Evolutionary conservation across 768 basidiomycete genomes (phyloP).

Genomic region (Crepidotus variabilis): DNA sequence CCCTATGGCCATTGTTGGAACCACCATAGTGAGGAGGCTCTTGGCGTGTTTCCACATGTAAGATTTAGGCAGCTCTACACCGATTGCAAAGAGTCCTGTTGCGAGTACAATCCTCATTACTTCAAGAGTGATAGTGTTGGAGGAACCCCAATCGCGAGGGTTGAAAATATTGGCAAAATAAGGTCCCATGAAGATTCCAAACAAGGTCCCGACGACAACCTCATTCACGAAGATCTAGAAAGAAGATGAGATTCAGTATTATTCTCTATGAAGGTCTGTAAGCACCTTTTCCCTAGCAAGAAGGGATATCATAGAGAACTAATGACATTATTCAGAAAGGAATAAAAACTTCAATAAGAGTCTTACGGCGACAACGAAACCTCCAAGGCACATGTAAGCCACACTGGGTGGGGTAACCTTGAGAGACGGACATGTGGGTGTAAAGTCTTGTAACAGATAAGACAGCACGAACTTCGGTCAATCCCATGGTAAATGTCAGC

Average conservation of each 20-base stretch:
- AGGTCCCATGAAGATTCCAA: constrained; percentile 67
- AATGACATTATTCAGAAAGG: neutral
- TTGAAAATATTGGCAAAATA: constrained; percentile 68
- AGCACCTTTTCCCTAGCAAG: constrained; percentile 77
- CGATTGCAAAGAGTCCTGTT: constrained; percentile 90
- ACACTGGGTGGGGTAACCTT: constrained; percentile 52
- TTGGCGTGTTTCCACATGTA: constrained; percentile 82
- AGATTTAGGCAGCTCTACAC: constrained; percentile 84
- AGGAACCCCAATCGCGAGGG: constrained; percentile 67
- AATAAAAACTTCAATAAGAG: neutral
- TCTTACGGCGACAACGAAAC: constrained; percentile 39
- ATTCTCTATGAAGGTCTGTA: neutral
- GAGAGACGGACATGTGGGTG: constrained; percentile 19
- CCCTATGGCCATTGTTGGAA: constrained; percentile 83
- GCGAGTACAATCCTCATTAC: constrained; percentile 87
- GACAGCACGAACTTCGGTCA: constrained; percentile 30
- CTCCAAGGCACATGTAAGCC: constrained; percentile 63
- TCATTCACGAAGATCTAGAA: constrained; percentile 83
- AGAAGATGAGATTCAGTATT: neutral
- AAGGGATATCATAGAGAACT: constrained; percentile 86
- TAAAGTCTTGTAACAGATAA: constrained; percentile 3
- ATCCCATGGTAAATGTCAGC: constrained; percentile 14
- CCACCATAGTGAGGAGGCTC: constrained; percentile 64
- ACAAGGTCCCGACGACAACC: constrained; percentile 84
- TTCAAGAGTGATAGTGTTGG: constrained; percentile 69